Percentiles rank a stretch among this genome's conserved stretches.
These are phyloP conservation scores for Ganoderma resinaceum DNA, from an alignment of 1,284 basidiomycete genomes.

Conservation along the genomic window DNA sequence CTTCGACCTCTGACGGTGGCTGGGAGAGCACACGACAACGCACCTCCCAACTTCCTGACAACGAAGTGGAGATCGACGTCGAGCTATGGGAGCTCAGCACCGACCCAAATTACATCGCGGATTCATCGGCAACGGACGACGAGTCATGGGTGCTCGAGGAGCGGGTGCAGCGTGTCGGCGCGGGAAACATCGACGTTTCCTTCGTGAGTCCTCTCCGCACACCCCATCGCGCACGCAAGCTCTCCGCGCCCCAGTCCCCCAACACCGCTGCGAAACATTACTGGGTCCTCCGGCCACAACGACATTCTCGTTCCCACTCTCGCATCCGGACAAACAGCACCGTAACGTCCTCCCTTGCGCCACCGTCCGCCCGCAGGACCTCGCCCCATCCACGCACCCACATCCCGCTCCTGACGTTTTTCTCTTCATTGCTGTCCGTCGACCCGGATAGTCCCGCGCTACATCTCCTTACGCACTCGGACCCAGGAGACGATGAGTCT, in stretches of 20 bases:
- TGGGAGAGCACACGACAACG: conserved; percentile 3
- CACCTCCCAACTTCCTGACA: conserved; percentile 15
- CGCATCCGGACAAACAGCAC: conserved; percentile 24
- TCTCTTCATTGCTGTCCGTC: conserved; percentile 41
- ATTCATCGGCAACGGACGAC: conserved; percentile 22
- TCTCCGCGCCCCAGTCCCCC: conserved; percentile 12
- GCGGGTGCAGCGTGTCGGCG: conserved; percentile 35
- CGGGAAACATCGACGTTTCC: conserved; percentile 27
- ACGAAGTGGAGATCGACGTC: conserved; percentile 31
- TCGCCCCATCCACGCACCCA: conserved; percentile 39
- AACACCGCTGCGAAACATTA: conserved; percentile 11
- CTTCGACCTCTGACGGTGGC: not conserved
- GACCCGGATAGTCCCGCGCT: conserved; percentile 45
- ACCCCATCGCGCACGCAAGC: conserved; percentile 15
- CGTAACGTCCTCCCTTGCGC: conserved; percentile 16
- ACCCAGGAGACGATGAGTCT: conserved; percentile 38
- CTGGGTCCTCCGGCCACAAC: conserved; percentile 9
- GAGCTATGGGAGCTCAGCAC: conserved; percentile 40
- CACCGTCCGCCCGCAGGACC: conserved; percentile 9
- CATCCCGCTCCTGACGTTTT: conserved; percentile 43
- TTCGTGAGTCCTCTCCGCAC: not conserved
- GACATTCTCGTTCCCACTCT: conserved; percentile 32
- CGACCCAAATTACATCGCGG: conserved; percentile 18
- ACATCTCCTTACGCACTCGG: conserved; percentile 40
- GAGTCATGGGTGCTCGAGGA: conserved; percentile 38